Evolutionary conservation across 192 early-diverging fungal species (phyloP).

Genomic region (Entomortierella chlamydospora): DNA sequence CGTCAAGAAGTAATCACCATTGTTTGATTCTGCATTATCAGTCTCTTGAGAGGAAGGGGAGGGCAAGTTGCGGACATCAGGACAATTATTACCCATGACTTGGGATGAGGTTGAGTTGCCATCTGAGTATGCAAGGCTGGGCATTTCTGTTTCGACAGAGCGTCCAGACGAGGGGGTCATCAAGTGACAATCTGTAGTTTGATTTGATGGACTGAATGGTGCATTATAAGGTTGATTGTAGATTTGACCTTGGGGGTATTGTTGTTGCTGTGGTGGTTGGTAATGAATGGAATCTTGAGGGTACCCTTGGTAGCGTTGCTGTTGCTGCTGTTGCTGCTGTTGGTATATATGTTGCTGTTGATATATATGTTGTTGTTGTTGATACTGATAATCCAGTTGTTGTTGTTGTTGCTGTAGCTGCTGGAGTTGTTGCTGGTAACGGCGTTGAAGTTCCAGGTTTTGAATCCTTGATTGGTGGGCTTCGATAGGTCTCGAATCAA

Average conservation of each 20-base stretch:
- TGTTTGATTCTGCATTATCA: not conserved
- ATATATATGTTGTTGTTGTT: conserved; percentile 1
- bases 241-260: not conserved
- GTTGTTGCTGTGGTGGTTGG: conserved; percentile 8
- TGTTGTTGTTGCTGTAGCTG: conserved; percentile 12
- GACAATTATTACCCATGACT: too few relatives aligned
- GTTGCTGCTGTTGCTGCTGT: conserved; percentile 10
- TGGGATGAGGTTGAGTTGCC: conserved; percentile 22
- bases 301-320: conserved; percentile 13
- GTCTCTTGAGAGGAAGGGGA: conserved; percentile 9
- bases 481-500: conserved; percentile 27
- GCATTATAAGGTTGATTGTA: conserved; percentile 4
- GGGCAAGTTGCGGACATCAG: conserved; percentile 1
- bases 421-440: conserved; percentile 21
- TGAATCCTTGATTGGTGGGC: conserved; percentile 9
- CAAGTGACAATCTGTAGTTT: conserved; percentile 12
- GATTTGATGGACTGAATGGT: conserved; percentile 1
- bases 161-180: conserved; percentile 28
- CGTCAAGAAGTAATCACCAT: conserved; percentile 30
- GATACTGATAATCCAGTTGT: conserved; percentile 3
- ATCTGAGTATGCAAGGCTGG: conserved; percentile 34
- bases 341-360: not conserved
- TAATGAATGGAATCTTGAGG: conserved; percentile 1
- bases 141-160: conserved; percentile 42
- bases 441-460: conserved; percentile 10